Evolutionary conservation across 768 basidiomycete species (phyloP).

Genomic region (Psilocybe tampanensis): DNA sequence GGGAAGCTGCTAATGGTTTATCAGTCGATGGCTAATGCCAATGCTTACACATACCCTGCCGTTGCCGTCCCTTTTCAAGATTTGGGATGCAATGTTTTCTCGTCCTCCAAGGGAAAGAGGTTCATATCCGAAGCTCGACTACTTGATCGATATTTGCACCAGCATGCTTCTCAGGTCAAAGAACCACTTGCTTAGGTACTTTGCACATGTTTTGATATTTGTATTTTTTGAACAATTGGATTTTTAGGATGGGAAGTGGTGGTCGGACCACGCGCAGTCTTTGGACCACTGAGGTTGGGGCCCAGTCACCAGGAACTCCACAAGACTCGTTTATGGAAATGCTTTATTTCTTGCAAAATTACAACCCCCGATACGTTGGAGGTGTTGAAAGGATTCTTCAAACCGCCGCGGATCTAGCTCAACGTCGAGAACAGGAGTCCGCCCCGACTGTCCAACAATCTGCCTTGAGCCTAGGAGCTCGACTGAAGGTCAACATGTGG

Average conservation of each 20-base stretch:
- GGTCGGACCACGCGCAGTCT: constrained; percentile 45
- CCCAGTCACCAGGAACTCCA: constrained; percentile 44
- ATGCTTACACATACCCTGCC: constrained; percentile 77
- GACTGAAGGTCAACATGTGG: constrained; percentile 66
- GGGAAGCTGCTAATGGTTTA: not conserved
- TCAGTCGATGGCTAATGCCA: constrained; percentile 75
- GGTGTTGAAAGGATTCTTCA: constrained; percentile 75
- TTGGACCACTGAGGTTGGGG: constrained; percentile 51
- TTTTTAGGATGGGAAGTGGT: constrained; percentile 55
- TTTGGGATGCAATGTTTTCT: constrained; percentile 78
- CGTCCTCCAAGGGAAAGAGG: constrained; percentile 57
- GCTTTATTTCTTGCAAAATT: constrained; percentile 62
- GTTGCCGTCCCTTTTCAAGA: constrained; percentile 52
- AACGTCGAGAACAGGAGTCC: constrained; percentile 46
- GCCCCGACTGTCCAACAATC: constrained; percentile 26
- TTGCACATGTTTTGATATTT: not conserved
- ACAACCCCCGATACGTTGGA: constrained; percentile 65
- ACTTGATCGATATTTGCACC: constrained; percentile 69
- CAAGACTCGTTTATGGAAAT: constrained; percentile 71
- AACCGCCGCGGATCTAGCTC: constrained; percentile 61
- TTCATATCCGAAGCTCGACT: constrained; percentile 62
- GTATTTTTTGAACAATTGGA: constrained; percentile 1
- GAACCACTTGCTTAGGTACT: constrained; percentile 54
- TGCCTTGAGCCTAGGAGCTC: constrained; percentile 51
- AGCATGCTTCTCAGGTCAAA: constrained; percentile 67